Base-by-base conservation (phyloP, 2,329 filamentous ascomycete species). In the Botrytis elliptica region DNA sequence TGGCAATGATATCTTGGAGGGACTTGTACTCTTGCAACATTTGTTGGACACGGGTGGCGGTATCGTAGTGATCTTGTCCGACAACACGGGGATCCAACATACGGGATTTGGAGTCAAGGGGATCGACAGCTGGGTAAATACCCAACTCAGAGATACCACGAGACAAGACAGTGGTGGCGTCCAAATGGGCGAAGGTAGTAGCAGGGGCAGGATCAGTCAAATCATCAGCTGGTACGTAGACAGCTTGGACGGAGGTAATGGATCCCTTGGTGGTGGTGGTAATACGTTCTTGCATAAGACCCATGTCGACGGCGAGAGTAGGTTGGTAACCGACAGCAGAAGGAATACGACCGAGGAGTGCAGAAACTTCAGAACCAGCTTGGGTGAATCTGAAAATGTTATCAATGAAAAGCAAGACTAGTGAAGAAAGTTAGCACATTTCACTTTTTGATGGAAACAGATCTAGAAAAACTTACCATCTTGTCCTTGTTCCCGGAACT, bases 11-110 rank as follows among this genome's bases (percentile, higher is more conserved):
- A 89, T 99, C 96, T 89, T 99, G 96, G 80, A 99, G 94, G 78
- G 95, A 98, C 93, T 98, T 98, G 93, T 99, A 99, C 90, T 98
- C 96, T 88, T 99, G 96, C 84, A 99, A 92, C 87, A 98, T 98
- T 88, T 97, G 94, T 90, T 99, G 96, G 83, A 99, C 96, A 82
- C 92, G 92, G 85, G 93, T 93, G 85, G 96, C 96, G 82, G 91
- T 95, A 77, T 94, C 85, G 92, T 99, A 99, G 90, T 99, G 96
- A 77, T 99, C 96, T 83, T 98, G 89, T 85, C 96, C 96, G 83
- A 99, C 93, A 83, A 99, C 91, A 93, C 96, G 95, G 86, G 96
- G 94, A 88, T 98, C 96, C 83, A 99, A 89, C 93, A 99, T 98
- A 91, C 96, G 95, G 80, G 95, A 98, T 88, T 97, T 98, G 85